Percentiles rank a stretch among this genome's conserved stretches.
Conservation (phyloP, 1,284 basidiomycete genomes). For the Rhodotorula sp. region DNA sequence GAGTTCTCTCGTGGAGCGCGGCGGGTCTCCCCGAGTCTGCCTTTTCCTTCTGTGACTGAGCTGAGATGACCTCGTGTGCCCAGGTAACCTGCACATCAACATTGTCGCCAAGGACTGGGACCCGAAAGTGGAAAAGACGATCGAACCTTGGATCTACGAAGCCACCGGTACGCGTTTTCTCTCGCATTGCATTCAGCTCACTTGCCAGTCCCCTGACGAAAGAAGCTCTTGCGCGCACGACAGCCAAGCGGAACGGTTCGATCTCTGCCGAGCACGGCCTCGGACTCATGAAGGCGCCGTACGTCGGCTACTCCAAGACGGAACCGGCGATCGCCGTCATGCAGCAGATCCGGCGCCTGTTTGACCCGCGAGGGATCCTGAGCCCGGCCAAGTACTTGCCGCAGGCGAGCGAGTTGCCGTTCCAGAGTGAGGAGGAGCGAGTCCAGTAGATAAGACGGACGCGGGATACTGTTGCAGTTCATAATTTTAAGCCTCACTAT, state of each 20-base stretch:
- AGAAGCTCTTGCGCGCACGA: no score
- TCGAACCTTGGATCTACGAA: slow-evolving; percentile 96
- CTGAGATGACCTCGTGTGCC: neutral
- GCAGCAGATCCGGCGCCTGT: slow-evolving; percentile 84
- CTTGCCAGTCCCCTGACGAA: no score
- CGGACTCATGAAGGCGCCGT: slow-evolving; percentile 83
- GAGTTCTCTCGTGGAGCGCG: slow-evolving; percentile 45
- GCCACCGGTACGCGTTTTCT: slow-evolving; percentile 59
- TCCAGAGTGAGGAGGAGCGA: neutral
- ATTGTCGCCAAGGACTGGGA: slow-evolving; percentile 82
- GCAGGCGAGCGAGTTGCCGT: slow-evolving; percentile 7
- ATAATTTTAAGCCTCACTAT: no score
- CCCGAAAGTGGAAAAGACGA: slow-evolving; percentile 75
- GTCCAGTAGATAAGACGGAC: neutral
- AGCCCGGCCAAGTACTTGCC: slow-evolving; percentile 61
- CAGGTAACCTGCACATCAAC: slow-evolving; percentile 94
- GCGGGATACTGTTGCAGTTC: no score
- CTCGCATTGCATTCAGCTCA: no score
- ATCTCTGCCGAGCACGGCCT: slow-evolving; percentile 97
- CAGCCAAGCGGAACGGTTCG: slow-evolving; percentile 61
- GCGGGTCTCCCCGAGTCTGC: neutral
- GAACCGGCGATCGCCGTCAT: slow-evolving; percentile 78
- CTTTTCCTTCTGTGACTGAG: slow-evolving; percentile 8
- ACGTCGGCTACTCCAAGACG: slow-evolving; percentile 84
- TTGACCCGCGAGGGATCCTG: slow-evolving; percentile 89